phyloP scores from a whole-genome alignment of 108 stramenopile species.

The Fragilariopsis cylindrus region DNA sequence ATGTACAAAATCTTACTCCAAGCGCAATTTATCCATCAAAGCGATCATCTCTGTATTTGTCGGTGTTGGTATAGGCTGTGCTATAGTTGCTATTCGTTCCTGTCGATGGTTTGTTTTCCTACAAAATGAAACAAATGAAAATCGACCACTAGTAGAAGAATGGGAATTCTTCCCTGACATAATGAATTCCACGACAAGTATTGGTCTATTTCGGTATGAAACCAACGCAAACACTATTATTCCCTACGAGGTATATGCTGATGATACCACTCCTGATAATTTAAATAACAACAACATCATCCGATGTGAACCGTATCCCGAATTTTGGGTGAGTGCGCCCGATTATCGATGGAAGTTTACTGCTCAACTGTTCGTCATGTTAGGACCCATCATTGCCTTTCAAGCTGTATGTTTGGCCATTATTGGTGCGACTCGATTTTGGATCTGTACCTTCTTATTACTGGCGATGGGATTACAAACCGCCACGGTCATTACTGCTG shows the following conservation, averaged over 20 bases:
- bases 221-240: background rate
- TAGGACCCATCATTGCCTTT: constrained; percentile 14
- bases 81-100: background rate
- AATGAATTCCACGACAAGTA: background rate
- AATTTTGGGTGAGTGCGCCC: background rate
- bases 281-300: background rate
- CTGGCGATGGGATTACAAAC: background rate
- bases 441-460: background rate
- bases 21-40: constrained; percentile 1
- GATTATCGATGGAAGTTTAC: constrained; percentile 1
- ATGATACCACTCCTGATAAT: no score
- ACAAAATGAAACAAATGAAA: background rate
- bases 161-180: background rate
- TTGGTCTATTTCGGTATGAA: background rate
- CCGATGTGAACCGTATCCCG: background rate
- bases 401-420: background rate
- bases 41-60: background rate
- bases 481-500: background rate
- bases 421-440: background rate
- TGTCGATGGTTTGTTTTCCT: constrained; percentile 6
- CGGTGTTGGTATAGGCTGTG: background rate
- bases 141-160: background rate
- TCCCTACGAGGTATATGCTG: background rate
- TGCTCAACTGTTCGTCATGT: background rate
- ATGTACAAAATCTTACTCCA: background rate